These are phyloP conservation scores for Dryadomyces quercivorus DNA, from an alignment of 2,329 filamentous ascomycete species.

Conservation along the genomic window DNA sequence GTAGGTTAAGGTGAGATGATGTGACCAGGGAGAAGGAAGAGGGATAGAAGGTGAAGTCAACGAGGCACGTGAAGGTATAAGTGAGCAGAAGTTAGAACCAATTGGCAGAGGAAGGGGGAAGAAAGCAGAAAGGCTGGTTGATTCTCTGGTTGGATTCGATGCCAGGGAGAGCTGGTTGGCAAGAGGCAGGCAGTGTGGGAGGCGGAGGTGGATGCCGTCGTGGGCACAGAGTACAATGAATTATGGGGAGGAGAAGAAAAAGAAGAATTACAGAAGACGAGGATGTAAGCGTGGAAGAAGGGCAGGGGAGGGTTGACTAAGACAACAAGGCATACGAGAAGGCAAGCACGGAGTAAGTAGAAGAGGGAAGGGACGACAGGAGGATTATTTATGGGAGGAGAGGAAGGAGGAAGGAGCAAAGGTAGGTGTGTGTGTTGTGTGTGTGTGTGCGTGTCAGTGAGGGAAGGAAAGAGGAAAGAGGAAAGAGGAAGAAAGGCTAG, in stretches of 20 bases:
- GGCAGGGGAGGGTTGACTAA: not conserved
- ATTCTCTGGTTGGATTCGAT: no score
- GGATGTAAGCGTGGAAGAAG: not conserved
- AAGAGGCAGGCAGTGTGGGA: not conserved
- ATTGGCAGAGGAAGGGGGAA: not conserved
- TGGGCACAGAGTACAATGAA: no score
- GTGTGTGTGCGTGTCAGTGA: no score
- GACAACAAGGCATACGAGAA: not conserved
- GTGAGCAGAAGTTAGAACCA: not conserved
- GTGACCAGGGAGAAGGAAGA: not conserved
- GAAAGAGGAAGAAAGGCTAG: not conserved
- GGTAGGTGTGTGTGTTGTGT: no score
- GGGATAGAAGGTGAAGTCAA: not conserved
- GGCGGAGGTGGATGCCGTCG: no score
- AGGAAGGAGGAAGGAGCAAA: constrained; percentile 6
- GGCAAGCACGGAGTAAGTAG: not conserved
- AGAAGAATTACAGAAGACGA: not conserved
- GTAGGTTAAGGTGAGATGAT: not conserved
- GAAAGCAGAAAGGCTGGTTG: not conserved
- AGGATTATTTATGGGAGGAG: constrained; percentile 4
- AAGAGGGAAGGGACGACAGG: constrained; percentile 9
- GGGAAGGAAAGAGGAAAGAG: no score
- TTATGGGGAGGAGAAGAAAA: not conserved
- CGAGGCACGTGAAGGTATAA: not conserved
- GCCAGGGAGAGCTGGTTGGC: no score